Evolutionary conservation across 768 basidiomycete genomes (phyloP), one percentile per base, ranked within the genome.

Genomic region (Lentinula lateritia): DNA sequence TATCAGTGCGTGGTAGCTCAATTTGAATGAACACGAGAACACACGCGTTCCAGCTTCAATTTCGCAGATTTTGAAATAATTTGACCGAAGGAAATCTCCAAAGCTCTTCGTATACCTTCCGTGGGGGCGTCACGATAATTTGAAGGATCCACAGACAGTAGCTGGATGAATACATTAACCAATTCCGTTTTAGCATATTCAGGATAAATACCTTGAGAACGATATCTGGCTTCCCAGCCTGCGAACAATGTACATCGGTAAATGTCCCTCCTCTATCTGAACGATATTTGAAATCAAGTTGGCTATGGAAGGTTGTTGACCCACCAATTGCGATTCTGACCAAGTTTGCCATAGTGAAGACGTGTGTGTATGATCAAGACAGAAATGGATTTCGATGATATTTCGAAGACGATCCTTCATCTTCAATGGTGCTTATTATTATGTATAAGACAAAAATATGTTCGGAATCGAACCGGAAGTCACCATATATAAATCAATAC

Each of bases 241-340:
- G 38, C 28, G 38, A 57, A 20, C 38, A 57, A 34, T 43, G 46
- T 12, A 59, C 58, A 50, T 59, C 58, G 23, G 58, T 59, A 32
- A 59, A 59, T 9, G 58, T 59, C 13, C 58, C 58, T 23, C 58
- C 58, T 57, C 55, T 42, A 38, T 52, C 52, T 32, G 12, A 43
- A 43, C 42, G 10, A 12, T 13, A 16, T 12, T 12, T 43, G 10
- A 43, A 6, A 15, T 7, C 10, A 5, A 32, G 50, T 12, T 16
- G 12, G 6, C 15, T 1, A 16, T 12, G 20, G 50, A 7, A 52
- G 12, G 32, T 15, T 52, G 13, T 6, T 52, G 1, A 52, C 32
- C 6, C 28, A 52, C 50, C 28, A 43, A 52, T 52, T 6, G 58
- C 48, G 20, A 50, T 50, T 13, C 48, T 15, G 18, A 50, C 41